Evolutionary conservation across 805 yeast species (phyloP).

Genomic region (Candida ovalis): DNA sequence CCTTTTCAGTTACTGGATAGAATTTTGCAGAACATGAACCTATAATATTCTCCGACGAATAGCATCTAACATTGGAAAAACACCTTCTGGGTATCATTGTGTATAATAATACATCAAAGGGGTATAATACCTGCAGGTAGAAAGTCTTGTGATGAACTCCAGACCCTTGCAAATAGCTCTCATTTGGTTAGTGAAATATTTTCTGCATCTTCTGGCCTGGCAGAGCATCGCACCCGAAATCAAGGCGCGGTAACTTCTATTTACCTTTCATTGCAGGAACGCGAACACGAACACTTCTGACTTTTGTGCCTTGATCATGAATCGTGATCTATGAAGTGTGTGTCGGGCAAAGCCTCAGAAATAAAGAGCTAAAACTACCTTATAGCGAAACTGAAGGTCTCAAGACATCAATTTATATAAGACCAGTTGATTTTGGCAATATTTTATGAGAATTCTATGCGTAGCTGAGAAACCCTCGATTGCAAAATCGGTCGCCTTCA

Average conservation of each 20-base stretch:
- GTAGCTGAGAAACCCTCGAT: constrained; percentile 98
- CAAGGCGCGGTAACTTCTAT: not conserved
- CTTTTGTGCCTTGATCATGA: too few relatives aligned
- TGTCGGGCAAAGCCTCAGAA: too few relatives aligned
- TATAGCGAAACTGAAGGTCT: too few relatives aligned
- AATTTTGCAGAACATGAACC: constrained; percentile 12
- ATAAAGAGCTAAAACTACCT: too few relatives aligned
- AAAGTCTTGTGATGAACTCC: too few relatives aligned
- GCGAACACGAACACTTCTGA: not conserved
- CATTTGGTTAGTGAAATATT: not conserved
- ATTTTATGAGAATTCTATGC: constrained; percentile 70
- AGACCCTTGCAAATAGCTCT: not conserved
- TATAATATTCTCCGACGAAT: not conserved
- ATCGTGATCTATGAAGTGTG: too few relatives aligned
- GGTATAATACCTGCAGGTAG: too few relatives aligned
- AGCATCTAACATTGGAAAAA: constrained; percentile 23
- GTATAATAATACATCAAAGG: too few relatives aligned
- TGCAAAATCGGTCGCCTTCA: constrained; percentile 74
- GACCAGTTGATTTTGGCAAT: not conserved
- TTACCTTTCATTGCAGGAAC: not conserved
- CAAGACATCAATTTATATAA: not conserved
- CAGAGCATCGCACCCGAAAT: not conserved
- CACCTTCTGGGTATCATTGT: not conserved
- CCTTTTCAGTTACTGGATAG: constrained; percentile 19
- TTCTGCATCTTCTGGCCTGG: not conserved